These are phyloP conservation scores for Leucaena leucocephala DNA, from an alignment of 306 rosid species.

Conservation along the genomic window DNA sequence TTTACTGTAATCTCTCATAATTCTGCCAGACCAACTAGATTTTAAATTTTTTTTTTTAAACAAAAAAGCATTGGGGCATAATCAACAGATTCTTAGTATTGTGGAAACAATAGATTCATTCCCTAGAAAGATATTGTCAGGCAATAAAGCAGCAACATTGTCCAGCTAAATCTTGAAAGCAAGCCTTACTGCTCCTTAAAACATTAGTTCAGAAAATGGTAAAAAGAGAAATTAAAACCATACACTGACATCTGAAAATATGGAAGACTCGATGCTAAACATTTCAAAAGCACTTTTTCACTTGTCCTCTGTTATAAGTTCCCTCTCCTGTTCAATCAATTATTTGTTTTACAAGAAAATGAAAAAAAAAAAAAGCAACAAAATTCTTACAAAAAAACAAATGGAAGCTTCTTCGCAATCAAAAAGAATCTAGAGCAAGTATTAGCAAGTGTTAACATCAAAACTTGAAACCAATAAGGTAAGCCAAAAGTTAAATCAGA, in stretches of 20 bases:
- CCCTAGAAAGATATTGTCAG: neutral
- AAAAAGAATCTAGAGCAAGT: neutral
- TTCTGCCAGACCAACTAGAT: neutral
- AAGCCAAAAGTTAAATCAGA: neutral
- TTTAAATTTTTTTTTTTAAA: too few species aligned
- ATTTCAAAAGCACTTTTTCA: neutral
- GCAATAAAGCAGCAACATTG: neutral
- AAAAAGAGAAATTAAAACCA: neutral
- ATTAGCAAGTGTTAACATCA: neutral
- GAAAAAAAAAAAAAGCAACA: too few species aligned
- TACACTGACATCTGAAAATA: neutral
- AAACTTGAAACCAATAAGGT: neutral
- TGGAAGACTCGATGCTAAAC: slow-evolving; percentile 17
- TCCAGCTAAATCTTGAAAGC: neutral
- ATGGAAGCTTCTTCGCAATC: neutral
- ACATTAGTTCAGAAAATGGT: neutral
- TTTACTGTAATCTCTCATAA: neutral
- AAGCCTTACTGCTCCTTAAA: neutral
- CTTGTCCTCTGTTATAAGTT: neutral
- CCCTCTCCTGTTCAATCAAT: neutral
- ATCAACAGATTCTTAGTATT: neutral
- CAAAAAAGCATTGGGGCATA: neutral
- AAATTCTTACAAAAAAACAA: neutral
- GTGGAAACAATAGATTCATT: neutral
- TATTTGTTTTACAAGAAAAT: neutral